A percentile compares a stretch with the other conserved stretches of the same genome.
These are phyloP conservation scores for Theobroma grandiflorum DNA, from an alignment of 441 rosid species.

Conservation along the genomic window DNA sequence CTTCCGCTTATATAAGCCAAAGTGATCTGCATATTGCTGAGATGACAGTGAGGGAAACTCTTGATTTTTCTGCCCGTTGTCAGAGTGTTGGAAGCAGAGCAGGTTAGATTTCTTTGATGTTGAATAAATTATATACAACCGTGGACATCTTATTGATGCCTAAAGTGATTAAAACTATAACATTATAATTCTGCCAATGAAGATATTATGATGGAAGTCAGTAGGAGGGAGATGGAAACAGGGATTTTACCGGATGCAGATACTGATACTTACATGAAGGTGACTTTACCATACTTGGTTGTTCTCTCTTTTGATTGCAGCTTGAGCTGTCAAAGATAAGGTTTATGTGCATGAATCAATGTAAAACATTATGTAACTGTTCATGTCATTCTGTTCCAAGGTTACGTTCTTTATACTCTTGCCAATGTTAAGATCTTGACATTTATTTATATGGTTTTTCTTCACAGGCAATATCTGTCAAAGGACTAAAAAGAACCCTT, in stretches of 20 bases:
- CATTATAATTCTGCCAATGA: background rate
- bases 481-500: constrained; percentile 55
- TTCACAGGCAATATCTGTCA: constrained; percentile 53
- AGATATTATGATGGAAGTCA: constrained; percentile 62
- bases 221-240: constrained; percentile 59
- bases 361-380: background rate
- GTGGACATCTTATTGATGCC: background rate
- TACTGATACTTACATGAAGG: constrained; percentile 70
- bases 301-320: background rate
- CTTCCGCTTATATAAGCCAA: constrained; percentile 61
- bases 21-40: constrained; percentile 56
- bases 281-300: constrained; percentile 15
- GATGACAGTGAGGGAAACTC: constrained; percentile 64
- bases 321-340: background rate
- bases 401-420: background rate
- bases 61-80: constrained; percentile 57
- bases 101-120: constrained; percentile 36
- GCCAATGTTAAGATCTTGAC: background rate
- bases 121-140: background rate
- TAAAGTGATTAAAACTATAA: background rate
- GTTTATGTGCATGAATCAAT: background rate
- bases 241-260: constrained; percentile 66
- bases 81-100: constrained; percentile 55
- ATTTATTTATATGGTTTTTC: background rate
- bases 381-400: background rate